Conservation (phyloP, 305 asterid species). For the Caryopteris hybrid region DNA sequence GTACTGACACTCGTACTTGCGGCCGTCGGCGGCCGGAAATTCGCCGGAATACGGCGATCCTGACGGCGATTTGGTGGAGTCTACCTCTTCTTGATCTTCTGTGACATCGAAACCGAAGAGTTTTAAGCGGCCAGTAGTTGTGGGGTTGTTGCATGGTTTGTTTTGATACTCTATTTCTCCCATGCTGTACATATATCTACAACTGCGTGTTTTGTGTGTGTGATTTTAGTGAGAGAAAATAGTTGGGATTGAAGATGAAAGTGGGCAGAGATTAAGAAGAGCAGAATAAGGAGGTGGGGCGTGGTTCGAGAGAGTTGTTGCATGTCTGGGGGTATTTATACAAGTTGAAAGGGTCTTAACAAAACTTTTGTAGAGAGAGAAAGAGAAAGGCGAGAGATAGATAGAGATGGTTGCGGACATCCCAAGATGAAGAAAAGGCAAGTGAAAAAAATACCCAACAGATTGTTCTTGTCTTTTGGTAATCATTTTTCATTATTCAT, state of each 20-base stretch:
- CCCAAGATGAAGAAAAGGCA: slow-evolving; percentile 31
- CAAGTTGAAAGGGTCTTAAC: slow-evolving; percentile 17
- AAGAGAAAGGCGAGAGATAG: slow-evolving; percentile 9
- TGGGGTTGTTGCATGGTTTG: slow-evolving; percentile 29
- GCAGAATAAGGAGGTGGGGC: slow-evolving; percentile 6
- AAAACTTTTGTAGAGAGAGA: slow-evolving; percentile 1
- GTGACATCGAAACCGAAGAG: slow-evolving; percentile 80
- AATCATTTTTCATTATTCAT: background rate
- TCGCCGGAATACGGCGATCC: slow-evolving; percentile 43
- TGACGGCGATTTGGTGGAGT: slow-evolving; percentile 38
- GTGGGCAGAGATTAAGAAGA: slow-evolving; percentile 15
- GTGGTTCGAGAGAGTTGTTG: slow-evolving; percentile 31
- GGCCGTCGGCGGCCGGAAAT: slow-evolving; percentile 51
- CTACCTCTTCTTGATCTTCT: slow-evolving; percentile 26
- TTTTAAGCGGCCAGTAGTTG: slow-evolving; percentile 44
- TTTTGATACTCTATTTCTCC: slow-evolving; percentile 48
- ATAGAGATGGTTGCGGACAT: slow-evolving; percentile 41
- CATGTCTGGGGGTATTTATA: slow-evolving; percentile 58
- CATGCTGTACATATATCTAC: slow-evolving; percentile 31
- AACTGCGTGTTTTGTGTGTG: background rate
- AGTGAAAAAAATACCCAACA: slow-evolving; percentile 41
- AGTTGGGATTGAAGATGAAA: background rate
- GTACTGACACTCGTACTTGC: slow-evolving; percentile 90
- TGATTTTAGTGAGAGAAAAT: slow-evolving; percentile 13
- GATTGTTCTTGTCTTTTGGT: slow-evolving; percentile 26